These are phyloP conservation scores for Volvox reticuliferus DNA, from an alignment of 139 green algal species.

Conservation along the genomic window DNA sequence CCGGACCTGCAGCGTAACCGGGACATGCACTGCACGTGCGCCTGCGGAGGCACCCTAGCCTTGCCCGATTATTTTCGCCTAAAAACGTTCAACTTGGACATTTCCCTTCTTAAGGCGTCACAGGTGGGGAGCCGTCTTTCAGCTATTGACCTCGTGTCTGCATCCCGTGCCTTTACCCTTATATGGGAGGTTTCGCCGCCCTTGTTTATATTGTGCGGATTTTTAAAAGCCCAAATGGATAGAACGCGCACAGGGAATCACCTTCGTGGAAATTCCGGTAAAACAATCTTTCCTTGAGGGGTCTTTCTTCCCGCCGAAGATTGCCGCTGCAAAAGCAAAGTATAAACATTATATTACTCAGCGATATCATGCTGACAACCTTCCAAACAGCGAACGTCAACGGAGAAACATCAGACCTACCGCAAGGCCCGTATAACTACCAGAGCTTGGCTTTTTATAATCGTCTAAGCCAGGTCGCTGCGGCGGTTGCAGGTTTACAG, in stretches of 20 bases:
- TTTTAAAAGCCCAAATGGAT: neutral
- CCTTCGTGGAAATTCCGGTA: conserved; percentile 21
- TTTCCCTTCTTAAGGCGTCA: neutral
- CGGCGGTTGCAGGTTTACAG: neutral
- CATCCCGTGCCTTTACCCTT: neutral
- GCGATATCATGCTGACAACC: neutral
- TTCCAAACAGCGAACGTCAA: neutral
- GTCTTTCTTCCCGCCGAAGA: conserved; percentile 3
- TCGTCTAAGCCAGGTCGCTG: neutral
- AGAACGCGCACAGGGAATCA: neutral
- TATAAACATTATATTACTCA: no score
- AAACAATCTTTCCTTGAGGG: neutral
- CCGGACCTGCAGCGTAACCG: no score
- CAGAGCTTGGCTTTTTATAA: neutral
- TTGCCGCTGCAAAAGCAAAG: conserved; percentile 2
- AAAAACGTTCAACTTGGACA: neutral
- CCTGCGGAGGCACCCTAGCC: no score
- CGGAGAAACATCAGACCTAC: neutral
- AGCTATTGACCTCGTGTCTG: conserved; percentile 1
- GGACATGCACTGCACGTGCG: neutral
- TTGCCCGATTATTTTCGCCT: no score
- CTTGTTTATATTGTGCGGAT: neutral
- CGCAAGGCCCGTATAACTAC: neutral
- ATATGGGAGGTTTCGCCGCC: neutral
- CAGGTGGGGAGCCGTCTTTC: neutral